Percentiles rank a stretch among this genome's conserved stretches.
phyloP scores from a whole-genome alignment of 768 basidiomycete genomes.

The Pleurotus ostreatus region DNA sequence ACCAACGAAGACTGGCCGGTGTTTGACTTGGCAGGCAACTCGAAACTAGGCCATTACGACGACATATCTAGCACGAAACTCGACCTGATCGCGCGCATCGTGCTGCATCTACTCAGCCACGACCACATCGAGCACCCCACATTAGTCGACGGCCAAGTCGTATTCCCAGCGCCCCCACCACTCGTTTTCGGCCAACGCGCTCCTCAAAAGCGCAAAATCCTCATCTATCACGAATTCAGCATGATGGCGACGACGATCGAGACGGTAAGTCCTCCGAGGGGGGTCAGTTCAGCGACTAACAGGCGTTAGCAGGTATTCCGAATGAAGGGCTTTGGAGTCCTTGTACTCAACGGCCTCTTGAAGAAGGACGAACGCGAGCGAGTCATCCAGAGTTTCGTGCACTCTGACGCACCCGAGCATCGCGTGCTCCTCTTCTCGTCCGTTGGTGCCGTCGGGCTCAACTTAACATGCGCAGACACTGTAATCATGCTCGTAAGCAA shows the following conservation, averaged over 20 bases:
- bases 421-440: constrained; percentile 7
- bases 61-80: not conserved
- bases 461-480: constrained; percentile 1
- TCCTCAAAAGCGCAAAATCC: constrained; percentile 1
- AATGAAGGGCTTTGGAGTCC: not conserved
- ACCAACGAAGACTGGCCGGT: not conserved
- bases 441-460: not conserved
- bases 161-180: not conserved
- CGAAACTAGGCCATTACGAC: not conserved
- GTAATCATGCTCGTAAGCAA: constrained; percentile 4
- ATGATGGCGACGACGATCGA: constrained; percentile 10
- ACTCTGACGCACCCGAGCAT: not conserved
- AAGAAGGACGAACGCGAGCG: not conserved
- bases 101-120: not conserved
- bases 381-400: not conserved
- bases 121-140: not conserved
- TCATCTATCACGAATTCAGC: constrained; percentile 9
- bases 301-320: not conserved
- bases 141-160: not conserved
- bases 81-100: not conserved
- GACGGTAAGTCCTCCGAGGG: constrained; percentile 1
- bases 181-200: not conserved
- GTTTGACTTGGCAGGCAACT: not conserved
- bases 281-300: not conserved
- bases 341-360: not conserved